Evolutionary conservation across 192 early-diverging fungal species (phyloP).

Genomic region (Phlyctochytrium planicorne): DNA sequence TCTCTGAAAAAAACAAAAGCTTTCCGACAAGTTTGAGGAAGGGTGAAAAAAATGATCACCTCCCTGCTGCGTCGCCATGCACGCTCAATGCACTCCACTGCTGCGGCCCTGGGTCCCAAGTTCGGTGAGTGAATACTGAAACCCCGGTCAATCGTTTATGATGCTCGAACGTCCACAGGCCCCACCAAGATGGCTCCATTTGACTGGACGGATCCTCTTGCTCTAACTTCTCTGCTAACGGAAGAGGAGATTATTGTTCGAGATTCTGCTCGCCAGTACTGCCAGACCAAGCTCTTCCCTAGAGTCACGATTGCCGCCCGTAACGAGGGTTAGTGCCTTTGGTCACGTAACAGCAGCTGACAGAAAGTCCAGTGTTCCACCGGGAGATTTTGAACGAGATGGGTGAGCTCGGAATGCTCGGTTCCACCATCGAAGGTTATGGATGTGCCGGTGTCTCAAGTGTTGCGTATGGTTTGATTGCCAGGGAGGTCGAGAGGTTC

Average conservation of each 20-base stretch:
- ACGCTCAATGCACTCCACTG: too few species aligned
- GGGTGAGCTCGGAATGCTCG: constrained; percentile 90
- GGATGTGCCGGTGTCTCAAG: constrained; percentile 97
- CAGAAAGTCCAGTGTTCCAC: constrained; percentile 80
- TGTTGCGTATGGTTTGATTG: constrained; percentile 94
- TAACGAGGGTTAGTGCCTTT: constrained; percentile 65
- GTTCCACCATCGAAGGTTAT: constrained; percentile 92
- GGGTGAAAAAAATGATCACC: too few species aligned
- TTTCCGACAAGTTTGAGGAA: too few species aligned
- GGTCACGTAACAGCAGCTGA: neutral
- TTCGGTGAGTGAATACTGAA: too few species aligned
- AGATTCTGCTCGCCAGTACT: constrained; percentile 82
- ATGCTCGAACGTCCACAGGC: too few species aligned
- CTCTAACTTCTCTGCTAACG: constrained; percentile 62
- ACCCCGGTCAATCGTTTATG: too few species aligned
- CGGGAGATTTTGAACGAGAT: constrained; percentile 88
- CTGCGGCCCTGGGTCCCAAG: too few species aligned
- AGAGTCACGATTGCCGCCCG: constrained; percentile 84
- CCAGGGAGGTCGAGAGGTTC: constrained; percentile 93
- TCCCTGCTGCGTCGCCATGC: too few species aligned
- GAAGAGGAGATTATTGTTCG: constrained; percentile 87
- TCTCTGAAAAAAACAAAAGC: too few species aligned
- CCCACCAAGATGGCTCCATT: constrained; percentile 44
- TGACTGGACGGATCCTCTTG: constrained; percentile 70
- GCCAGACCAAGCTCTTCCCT: constrained; percentile 84